phyloP scores from a whole-genome alignment of 495 filamentous ascomycete species.

The Diplogelasinospora grovesii region DNA sequence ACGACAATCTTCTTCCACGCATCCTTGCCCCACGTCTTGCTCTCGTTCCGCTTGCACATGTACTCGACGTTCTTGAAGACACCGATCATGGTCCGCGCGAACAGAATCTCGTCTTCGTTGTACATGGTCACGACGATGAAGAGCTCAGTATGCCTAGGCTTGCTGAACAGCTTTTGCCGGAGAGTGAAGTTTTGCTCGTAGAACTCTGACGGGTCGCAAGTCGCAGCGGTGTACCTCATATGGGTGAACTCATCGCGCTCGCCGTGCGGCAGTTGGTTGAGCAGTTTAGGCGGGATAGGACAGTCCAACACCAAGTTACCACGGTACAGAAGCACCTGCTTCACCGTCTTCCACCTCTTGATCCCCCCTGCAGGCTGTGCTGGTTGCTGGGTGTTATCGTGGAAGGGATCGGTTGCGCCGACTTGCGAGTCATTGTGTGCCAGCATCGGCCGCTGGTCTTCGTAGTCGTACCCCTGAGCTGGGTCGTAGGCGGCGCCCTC shows the following conservation, averaged over 20 bases:
- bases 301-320: slow-evolving; percentile 98
- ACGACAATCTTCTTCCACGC: slow-evolving; percentile 99
- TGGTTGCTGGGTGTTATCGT: slow-evolving; percentile 42
- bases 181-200: slow-evolving; percentile 84
- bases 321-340: slow-evolving; percentile 93
- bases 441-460: slow-evolving; percentile 47
- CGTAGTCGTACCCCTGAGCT: slow-evolving; percentile 25
- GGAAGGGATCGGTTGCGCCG: slow-evolving; percentile 39
- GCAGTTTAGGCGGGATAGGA: slow-evolving; percentile 81
- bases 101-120: slow-evolving; percentile 96
- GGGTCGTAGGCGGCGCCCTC: slow-evolving; percentile 45
- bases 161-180: slow-evolving; percentile 89
- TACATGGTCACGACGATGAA: slow-evolving; percentile 99
- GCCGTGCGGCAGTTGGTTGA: slow-evolving; percentile 79
- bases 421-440: slow-evolving; percentile 39
- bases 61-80: slow-evolving; percentile 98
- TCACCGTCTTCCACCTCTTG: slow-evolving; percentile 95
- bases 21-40: slow-evolving; percentile 97
- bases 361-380: slow-evolving; percentile 51
- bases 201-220: slow-evolving; percentile 89
- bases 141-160: slow-evolving; percentile 87
- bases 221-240: slow-evolving; percentile 96
- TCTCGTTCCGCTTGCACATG: slow-evolving; percentile 84
- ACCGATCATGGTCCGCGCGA: slow-evolving; percentile 93
- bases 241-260: slow-evolving; percentile 98